phyloP scores from a whole-genome alignment of 2,329 filamentous ascomycete species.

The Diplodia sapinea region DNA sequence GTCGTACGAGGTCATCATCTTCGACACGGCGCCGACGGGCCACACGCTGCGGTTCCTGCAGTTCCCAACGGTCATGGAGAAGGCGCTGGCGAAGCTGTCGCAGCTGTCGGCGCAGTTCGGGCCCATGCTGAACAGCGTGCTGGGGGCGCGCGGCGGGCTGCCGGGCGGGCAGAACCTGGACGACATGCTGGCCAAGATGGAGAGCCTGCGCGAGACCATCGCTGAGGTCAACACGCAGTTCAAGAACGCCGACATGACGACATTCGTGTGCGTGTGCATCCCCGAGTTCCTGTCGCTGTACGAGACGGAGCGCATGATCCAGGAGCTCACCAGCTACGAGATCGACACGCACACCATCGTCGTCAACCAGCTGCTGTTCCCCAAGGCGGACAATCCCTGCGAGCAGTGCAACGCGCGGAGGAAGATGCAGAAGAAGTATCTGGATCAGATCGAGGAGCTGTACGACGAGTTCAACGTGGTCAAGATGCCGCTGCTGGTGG shows the following conservation, averaged over 20 bases:
- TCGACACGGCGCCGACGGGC: conserved; percentile 96
- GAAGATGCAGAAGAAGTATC: conserved; percentile 99
- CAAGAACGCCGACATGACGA: conserved; percentile 94
- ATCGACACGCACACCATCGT: conserved; percentile 98
- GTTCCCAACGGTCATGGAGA: conserved; percentile 97
- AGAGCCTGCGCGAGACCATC: conserved; percentile 90
- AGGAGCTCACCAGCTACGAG: conserved; percentile 88
- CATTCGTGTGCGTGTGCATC: conserved; percentile 98
- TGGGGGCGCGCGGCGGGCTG: conserved; percentile 76
- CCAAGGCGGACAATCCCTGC: conserved; percentile 80
- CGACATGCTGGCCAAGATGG: conserved; percentile 93
- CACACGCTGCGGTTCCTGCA: conserved; percentile 98
- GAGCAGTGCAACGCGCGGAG: conserved; percentile 93
- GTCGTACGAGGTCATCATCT: conserved; percentile 98
- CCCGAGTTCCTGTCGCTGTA: conserved; percentile 96
- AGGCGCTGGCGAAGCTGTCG: conserved; percentile 95
- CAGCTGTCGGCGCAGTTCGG: conserved; percentile 94
- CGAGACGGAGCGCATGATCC: conserved; percentile 99
- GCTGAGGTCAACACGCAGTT: conserved; percentile 96
- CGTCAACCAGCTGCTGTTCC: conserved; percentile 96
- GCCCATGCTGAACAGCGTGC: conserved; percentile 90
- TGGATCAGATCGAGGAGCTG: conserved; percentile 97
- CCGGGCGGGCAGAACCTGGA: conserved; percentile 92
- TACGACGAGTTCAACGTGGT: conserved; percentile 99
- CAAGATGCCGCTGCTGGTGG: conserved; percentile 93